These are phyloP conservation scores for Pseudoneurospora amorphoporcata DNA, from an alignment of 495 filamentous ascomycete genomes.

Conservation along the genomic window DNA sequence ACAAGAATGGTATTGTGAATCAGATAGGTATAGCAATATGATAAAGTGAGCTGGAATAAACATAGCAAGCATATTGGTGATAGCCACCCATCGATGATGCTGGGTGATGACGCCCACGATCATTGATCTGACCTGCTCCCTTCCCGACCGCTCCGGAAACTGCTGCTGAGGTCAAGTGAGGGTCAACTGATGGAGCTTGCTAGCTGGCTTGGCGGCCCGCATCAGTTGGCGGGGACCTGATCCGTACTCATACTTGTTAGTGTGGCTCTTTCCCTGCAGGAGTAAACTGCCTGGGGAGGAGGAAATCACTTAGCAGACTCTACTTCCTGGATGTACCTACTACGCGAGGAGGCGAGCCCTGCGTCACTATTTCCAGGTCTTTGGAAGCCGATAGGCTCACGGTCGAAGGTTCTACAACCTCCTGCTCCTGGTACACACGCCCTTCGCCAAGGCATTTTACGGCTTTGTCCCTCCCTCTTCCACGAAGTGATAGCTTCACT, in stretches of 20 bases:
- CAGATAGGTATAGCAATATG: not conserved
- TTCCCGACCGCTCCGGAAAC: not conserved
- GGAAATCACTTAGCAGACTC: not conserved
- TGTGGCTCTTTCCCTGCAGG: not conserved
- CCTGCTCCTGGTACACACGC: conserved; percentile 6
- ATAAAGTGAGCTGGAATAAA: not conserved
- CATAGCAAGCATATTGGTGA: not conserved
- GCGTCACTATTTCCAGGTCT: conserved; percentile 17
- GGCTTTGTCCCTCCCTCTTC: conserved; percentile 5
- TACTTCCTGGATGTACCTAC: not conserved
- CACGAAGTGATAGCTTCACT: not conserved
- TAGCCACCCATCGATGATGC: not conserved
- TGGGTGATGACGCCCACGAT: not conserved
- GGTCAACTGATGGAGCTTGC: not conserved
- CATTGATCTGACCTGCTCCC: not conserved
- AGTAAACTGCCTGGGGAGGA: not conserved
- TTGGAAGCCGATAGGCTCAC: conserved; percentile 18
- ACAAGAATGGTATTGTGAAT: not conserved
- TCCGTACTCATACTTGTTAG: not conserved
- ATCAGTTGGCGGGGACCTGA: not conserved
- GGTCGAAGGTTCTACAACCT: conserved; percentile 27
- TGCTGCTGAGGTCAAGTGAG: not conserved
- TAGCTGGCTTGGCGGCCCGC: not conserved
- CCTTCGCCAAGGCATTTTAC: conserved; percentile 12
- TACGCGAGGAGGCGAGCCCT: conserved; percentile 10